phyloP scores from a whole-genome alignment of 371 early-diverging fungal species.

The Mortierella sp. region DNA sequence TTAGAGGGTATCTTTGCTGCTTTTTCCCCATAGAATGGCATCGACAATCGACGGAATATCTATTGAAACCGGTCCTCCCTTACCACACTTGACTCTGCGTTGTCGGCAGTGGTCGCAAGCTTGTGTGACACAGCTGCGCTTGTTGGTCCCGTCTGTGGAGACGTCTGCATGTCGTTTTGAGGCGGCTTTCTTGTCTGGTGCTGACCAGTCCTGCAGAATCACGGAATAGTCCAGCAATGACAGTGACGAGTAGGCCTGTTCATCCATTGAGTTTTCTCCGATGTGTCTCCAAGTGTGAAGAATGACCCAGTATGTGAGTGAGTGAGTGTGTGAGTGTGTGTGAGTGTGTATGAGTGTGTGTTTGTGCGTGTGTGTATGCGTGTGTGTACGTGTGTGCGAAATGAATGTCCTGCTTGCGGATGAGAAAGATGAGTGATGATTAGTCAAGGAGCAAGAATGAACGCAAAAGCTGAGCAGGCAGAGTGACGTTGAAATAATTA shows the following conservation, averaged over 20 bases:
- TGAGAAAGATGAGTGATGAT: too few relatives aligned
- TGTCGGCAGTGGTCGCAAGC: slow-evolving; percentile 8
- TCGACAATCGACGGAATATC: not conserved
- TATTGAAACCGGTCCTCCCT: not conserved
- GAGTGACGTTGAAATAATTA: slow-evolving; percentile 3
- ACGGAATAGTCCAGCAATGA: not conserved
- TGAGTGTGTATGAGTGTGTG: too few relatives aligned
- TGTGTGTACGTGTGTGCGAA: too few relatives aligned
- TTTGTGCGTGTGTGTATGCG: too few relatives aligned
- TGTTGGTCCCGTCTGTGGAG: not conserved
- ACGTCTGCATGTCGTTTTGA: not conserved
- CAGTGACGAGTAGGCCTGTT: not conserved
- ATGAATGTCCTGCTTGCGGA: too few relatives aligned
- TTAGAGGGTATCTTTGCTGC: not conserved
- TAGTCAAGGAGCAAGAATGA: too few relatives aligned
- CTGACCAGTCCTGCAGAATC: slow-evolving; percentile 7
- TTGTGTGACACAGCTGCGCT: slow-evolving; percentile 2
- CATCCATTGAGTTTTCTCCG: not conserved
- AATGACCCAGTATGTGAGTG: not conserved
- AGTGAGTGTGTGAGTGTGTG: too few relatives aligned
- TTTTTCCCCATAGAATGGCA: not conserved
- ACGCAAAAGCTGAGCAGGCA: too few relatives aligned
- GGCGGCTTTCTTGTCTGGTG: not conserved
- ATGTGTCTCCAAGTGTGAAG: not conserved
- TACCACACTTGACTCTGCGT: slow-evolving; percentile 12